Percentiles rank a stretch among this genome's conserved stretches.
Conservation (phyloP, 768 basidiomycete species). For the Ephemerocybe angulata region DNA sequence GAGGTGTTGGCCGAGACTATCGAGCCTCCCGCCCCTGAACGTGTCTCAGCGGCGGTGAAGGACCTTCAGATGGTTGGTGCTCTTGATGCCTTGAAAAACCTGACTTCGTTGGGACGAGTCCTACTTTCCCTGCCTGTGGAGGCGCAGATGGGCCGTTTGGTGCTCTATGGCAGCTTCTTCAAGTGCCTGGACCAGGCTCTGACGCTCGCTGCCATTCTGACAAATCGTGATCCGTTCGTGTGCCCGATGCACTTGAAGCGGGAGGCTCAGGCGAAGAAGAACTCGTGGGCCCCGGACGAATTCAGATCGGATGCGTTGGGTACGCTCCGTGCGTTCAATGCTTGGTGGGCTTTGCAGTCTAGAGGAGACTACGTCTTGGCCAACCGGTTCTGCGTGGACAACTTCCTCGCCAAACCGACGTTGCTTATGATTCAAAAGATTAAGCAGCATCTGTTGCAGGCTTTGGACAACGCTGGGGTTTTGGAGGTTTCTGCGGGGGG, state of each 20-base stretch:
- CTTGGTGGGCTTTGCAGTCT: conserved; percentile 72
- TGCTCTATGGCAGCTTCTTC: conserved; percentile 90
- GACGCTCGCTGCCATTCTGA: conserved; percentile 87
- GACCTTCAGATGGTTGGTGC: conserved; percentile 85
- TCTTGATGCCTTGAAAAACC: conserved; percentile 65
- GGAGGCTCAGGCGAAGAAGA: conserved; percentile 69
- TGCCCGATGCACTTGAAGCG: conserved; percentile 72
- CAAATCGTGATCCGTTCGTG: conserved; percentile 88
- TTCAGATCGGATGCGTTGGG: conserved; percentile 85
- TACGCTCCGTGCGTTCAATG: conserved; percentile 73
- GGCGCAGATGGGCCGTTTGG: conserved; percentile 83
- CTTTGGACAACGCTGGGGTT: conserved; percentile 76
- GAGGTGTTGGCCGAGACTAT: conserved; percentile 83
- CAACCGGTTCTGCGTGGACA: conserved; percentile 75
- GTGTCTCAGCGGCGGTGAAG: conserved; percentile 76
- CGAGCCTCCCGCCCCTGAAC: conserved; percentile 78
- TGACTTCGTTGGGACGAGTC: conserved; percentile 86
- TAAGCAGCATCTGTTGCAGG: conserved; percentile 70
- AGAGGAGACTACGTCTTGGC: conserved; percentile 61
- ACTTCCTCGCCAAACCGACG: conserved; percentile 87
- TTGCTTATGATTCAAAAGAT: conserved; percentile 78
- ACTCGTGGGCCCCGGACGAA: conserved; percentile 72
- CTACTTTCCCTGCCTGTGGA: conserved; percentile 88
- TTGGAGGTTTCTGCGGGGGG: conserved; percentile 79
- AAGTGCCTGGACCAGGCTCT: conserved; percentile 84